Evolutionary conservation across 164 flowering plant species (phyloP), one percentile per base, ranked within the genome.

Genomic region (Buxus sempervirens): DNA sequence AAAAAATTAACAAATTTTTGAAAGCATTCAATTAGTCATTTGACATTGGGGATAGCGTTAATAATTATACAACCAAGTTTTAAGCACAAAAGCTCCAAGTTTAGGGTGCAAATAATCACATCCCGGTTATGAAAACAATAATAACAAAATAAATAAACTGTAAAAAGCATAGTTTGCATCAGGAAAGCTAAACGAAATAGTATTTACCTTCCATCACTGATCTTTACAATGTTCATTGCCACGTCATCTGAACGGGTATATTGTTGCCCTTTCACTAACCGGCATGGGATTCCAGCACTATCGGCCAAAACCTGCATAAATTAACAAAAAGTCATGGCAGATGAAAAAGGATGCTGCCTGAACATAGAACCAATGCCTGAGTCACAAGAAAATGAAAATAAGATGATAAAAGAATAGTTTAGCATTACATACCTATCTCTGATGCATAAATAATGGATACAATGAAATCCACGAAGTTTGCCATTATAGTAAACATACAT

Each of bases 171-270:
- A 23, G 38, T 20, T 6, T 27, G 21, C 61, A 27, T 41, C 19
- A 12, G 1, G 27, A 54, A 68, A 25, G 9, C 19, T 24, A 15
- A 15, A 14, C 45, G 19, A 18, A 14, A 64, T 9, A 64, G 21
- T 1, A 77, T 62, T 73, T 77, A 95, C 99, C 99, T 90, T 83
- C 88, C 96, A 79, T 85, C 87, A 61, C 84, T 88, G 58, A 88
- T 71, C 81, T 85, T 89, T 25, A 92, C 85, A 58, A 90, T 84
- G 80, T 83, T 90, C 90, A 95, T 82, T 12, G 97, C 97, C 69
- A 80, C 97, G 72, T 86, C 94, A 73, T 84, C 87, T 42, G 90
- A 82, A 72, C 97, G 94, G 14, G 97, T 92, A 63, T 86, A 89
- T 58, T 85, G 89, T 53, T 76, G 86, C 64, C 99, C 99, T 82